Base-by-base conservation (phyloP, 2,329 filamentous ascomycete genomes). In the Colletotrichum spinosum region DNA sequence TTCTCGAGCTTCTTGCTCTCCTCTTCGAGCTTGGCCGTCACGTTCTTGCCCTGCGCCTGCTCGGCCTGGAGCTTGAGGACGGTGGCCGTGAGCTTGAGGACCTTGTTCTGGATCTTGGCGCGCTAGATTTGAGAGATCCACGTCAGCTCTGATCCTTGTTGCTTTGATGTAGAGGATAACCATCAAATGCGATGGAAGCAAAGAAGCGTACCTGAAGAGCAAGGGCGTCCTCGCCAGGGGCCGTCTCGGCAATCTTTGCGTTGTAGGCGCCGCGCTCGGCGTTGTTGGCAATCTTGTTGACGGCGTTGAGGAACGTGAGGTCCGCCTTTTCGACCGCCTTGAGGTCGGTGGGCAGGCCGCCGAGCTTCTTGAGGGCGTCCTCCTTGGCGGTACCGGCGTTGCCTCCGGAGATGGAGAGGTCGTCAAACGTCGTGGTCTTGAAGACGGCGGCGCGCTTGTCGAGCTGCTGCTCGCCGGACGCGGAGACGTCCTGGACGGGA, bases 51-150 rank as follows among this genome's bases (percentile, higher is more conserved):
- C 69, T 87, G 82, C 0, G 84, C 85, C 62, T 80, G 75, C 65
- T 87, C 75, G 45, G 83, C 79, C 72, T 81, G 75, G 8, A 87
- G 81, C 68, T 80, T 76, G 39, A 87, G 73, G 33, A 86, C 76
- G 51, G 82, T 82, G 34, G 84, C 82, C 37, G 80, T 82, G 68
- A 87, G 77, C 77, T 88, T 88, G 55, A 88, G 74, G 12, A 88
- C 83, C 77, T 88, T 87, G 80, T 87, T 87, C 81, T 86, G 85
- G 64, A 82, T 87, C 77, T 87, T 86, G 71, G 83, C 84, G 60
- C 80, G 78, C 80, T 83, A 25, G 25, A 25, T 25, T 25, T 25
- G 39, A 12, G 4, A 37, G 4, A 8, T 2, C 4, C 5, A 17
- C 13, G 57, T 61, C 33, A 46, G 45, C 38, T 7, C 8, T 6